Percentiles rank a stretch among this genome's conserved stretches.
These are phyloP conservation scores for Erythrophleum fordii DNA, from an alignment of 306 rosid genomes.

Conservation along the genomic window DNA sequence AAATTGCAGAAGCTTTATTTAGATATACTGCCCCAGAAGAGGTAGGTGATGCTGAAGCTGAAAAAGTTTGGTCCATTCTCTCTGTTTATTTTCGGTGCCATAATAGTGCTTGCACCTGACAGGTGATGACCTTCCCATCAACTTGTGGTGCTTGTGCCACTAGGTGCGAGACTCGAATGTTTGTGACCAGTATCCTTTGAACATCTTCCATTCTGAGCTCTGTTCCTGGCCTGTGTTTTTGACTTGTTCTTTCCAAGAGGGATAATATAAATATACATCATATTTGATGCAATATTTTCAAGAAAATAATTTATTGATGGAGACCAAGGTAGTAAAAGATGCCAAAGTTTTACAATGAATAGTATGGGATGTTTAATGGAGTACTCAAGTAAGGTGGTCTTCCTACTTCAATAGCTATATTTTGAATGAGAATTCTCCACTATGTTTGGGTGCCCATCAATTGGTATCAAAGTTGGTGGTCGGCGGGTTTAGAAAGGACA, in stretches of 20 bases:
- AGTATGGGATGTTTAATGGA: no score
- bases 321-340: no score
- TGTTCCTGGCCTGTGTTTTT: slow-evolving; percentile 23
- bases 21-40: slow-evolving; percentile 95
- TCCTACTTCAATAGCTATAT: no score
- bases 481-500: no score
- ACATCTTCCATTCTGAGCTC: slow-evolving; percentile 18
- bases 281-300: background rate
- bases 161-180: slow-evolving; percentile 92
- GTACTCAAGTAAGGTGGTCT: no score
- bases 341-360: no score
- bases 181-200: slow-evolving; percentile 83
- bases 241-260: background rate
- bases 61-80: slow-evolving; percentile 2
- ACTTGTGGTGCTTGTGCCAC: slow-evolving; percentile 83
- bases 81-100: slow-evolving; percentile 2
- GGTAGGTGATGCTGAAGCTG: slow-evolving; percentile 49
- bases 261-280: background rate
- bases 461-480: no score
- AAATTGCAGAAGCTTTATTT: slow-evolving; percentile 86
- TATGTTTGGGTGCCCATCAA: no score
- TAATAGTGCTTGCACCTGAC: slow-evolving; percentile 39
- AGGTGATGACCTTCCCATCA: slow-evolving; percentile 99
- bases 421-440: no score
- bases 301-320: background rate